Conservation (phyloP, 371 early-diverging fungal species). For the Saksenaea oblongispora region DNA sequence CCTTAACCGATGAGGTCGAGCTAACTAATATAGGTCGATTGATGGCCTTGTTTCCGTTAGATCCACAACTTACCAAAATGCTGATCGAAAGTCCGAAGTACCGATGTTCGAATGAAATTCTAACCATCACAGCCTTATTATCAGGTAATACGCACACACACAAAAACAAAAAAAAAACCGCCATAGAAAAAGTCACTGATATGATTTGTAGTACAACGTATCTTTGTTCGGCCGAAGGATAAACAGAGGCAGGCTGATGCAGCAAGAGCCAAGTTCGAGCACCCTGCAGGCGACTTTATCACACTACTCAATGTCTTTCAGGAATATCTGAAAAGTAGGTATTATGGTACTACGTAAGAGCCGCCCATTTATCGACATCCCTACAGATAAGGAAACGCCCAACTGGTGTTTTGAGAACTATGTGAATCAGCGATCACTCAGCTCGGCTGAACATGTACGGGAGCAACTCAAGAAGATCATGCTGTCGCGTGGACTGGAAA, state of each 20-base stretch:
- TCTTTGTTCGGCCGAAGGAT: slow-evolving; percentile 81
- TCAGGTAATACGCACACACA: no score
- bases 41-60: slow-evolving; percentile 92
- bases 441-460: slow-evolving; percentile 78
- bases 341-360: slow-evolving; percentile 48
- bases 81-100: slow-evolving; percentile 82
- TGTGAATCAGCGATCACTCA: slow-evolving; percentile 74
- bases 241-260: slow-evolving; percentile 74
- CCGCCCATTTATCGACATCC: background rate
- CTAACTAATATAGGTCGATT: slow-evolving; percentile 77
- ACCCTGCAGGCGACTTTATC: slow-evolving; percentile 76
- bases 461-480: slow-evolving; percentile 87
- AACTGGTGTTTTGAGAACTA: slow-evolving; percentile 89
- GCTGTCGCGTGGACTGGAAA: slow-evolving; percentile 80
- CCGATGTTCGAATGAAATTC: slow-evolving; percentile 89
- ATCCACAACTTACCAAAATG: slow-evolving; percentile 87
- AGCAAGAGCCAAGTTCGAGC: slow-evolving; percentile 62
- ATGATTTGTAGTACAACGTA: slow-evolving; percentile 11
- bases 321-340: slow-evolving; percentile 62
- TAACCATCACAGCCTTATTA: slow-evolving; percentile 93
- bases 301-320: slow-evolving; percentile 74
- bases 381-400: background rate
- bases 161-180: background rate
- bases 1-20: slow-evolving; percentile 85
- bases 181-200: no score